Evolutionary conservation across 495 filamentous ascomycete genomes (phyloP), one percentile per base, ranked within the genome.

Genomic region (Penicillium subrubescens): DNA sequence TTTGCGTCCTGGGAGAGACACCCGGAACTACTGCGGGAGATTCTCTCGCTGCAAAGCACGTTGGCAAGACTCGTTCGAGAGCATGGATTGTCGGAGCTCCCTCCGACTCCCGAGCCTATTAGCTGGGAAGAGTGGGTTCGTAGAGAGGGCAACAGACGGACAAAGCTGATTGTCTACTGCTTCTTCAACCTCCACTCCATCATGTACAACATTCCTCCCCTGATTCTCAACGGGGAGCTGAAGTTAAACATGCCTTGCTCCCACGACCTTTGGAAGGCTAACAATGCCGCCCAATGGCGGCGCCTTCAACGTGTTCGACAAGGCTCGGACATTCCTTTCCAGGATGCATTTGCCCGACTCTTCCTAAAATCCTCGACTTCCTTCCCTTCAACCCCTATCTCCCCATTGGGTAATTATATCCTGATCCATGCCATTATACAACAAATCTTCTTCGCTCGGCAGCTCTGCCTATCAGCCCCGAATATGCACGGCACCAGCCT

Each of bases 1-100:
- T 84, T 84, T 65, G 81, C 82, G 25, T 84, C 83, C n/a, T 84
- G 83, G 82, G 81, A 83, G 57, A 76, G 75, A 67, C 81, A 83
- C 55, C 81, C 77, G 25, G 81, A 83, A 58, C 67, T 84, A 33
- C 58, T 83, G 53, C 76, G 80, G 61, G 81, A 84, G 48, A 83
- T 83, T 19, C 76, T 84, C 55, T 79, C 81, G 17, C 73, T 85
- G 50, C 78, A 79, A 57, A 82, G 81, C 62, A 83, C 82, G 27
- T 65, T 84, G 37, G 82, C 80, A 27, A 76, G 80, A 34, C 75
- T 83, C 25, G 81, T 83, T n/a, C 76, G 81, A 52, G 76, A 81
- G 58, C 76, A 81, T 68, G 82, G 82, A 8, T 71, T 85, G 41
- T 72, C 75, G 33, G 78, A 82, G 46, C 68, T 74, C 25, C 65